A percentile compares a stretch with the other conserved stretches of the same genome.
phyloP scores from a whole-genome alignment of 495 filamentous ascomycete species.

The Geopyxis carbonaria region DNA sequence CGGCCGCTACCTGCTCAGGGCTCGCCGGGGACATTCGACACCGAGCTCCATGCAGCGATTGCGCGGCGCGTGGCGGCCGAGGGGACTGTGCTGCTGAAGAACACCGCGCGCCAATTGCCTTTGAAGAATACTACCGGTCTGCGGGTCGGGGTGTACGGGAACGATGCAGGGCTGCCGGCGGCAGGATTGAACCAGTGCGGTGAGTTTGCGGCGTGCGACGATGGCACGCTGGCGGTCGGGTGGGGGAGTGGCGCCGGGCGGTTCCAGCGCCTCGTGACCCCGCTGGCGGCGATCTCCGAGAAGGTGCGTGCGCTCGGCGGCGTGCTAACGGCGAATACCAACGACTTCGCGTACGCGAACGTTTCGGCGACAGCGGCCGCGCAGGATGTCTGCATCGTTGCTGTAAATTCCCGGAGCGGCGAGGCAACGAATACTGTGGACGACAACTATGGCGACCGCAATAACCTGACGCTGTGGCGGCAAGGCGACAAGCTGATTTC shows the following conservation, averaged over 20 bases:
- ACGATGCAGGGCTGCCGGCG: conserved; percentile 53
- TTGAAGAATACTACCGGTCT: conserved; percentile 48
- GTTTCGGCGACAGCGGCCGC: conserved; percentile 41
- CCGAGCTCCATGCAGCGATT: conserved; percentile 43
- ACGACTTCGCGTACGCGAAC: conserved; percentile 34
- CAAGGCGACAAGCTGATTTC: conserved; percentile 41
- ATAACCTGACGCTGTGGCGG: conserved; percentile 27
- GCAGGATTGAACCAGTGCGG: conserved; percentile 34
- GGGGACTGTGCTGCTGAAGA: conserved; percentile 81
- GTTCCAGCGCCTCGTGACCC: conserved; percentile 40
- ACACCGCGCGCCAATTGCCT: conserved; percentile 53
- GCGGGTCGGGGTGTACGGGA: conserved; percentile 62
- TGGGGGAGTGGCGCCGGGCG: conserved; percentile 36
- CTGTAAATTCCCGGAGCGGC: conserved; percentile 47
- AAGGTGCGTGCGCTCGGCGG: conserved; percentile 28
- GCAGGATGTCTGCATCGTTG: conserved; percentile 36
- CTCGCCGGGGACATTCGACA: conserved; percentile 29
- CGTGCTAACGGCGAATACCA: conserved; percentile 33
- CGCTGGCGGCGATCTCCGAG: conserved; percentile 36
- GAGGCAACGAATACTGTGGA: conserved; percentile 52
- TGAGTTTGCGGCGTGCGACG: conserved; percentile 42
- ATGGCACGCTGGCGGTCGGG: conserved; percentile 36
- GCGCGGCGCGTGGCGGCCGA: conserved; percentile 60
- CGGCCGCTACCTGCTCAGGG: conserved; percentile 50
- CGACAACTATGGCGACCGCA: conserved; percentile 40